Percentiles rank a stretch among this genome's conserved stretches.
Evolutionary conservation across 2,329 filamentous ascomycete species (phyloP).

Genomic region (Huntiella bhutanensis): DNA sequence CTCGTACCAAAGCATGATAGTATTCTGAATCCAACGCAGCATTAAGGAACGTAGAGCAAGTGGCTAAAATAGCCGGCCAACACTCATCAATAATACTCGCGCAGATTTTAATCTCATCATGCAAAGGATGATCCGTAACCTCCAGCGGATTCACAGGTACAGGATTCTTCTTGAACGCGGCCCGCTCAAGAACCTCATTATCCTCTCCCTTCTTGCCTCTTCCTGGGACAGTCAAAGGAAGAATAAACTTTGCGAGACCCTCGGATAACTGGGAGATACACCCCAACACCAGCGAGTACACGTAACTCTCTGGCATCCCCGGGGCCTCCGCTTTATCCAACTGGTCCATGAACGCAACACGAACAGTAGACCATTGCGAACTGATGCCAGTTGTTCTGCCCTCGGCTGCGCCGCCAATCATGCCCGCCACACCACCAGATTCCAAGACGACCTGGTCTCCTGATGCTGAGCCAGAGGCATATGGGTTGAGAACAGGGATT

Average conservation of each 20-base stretch:
- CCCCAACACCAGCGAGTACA: constrained; percentile 73
- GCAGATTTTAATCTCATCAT: constrained; percentile 53
- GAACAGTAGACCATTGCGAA: constrained; percentile 73
- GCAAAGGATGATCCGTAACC: constrained; percentile 52
- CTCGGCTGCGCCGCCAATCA: constrained; percentile 55
- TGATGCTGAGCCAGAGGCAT: constrained; percentile 34
- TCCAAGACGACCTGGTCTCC: constrained; percentile 79
- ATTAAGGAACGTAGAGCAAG: constrained; percentile 88
- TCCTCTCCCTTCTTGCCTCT: constrained; percentile 29
- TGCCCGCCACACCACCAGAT: constrained; percentile 68
- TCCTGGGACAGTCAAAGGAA: constrained; percentile 72
- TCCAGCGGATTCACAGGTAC: constrained; percentile 70
- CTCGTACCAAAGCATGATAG: constrained; percentile 77
- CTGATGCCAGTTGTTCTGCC: constrained; percentile 63
- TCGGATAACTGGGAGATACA: constrained; percentile 86
- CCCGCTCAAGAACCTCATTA: constrained; percentile 21
- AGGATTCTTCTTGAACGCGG: constrained; percentile 56
- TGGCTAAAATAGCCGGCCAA: constrained; percentile 89
- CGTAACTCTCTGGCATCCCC: constrained; percentile 71
- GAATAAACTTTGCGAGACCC: constrained; percentile 76
- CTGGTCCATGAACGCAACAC: constrained; percentile 79
- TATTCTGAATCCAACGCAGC: constrained; percentile 83
- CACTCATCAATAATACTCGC: constrained; percentile 74
- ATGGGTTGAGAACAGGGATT: constrained; percentile 45
- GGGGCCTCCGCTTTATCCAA: constrained; percentile 83